A percentile compares a stretch with the other conserved stretches of the same genome.
phyloP scores from a whole-genome alignment of 2,329 filamentous ascomycete genomes.

The Lachnum nothofagi region DNA sequence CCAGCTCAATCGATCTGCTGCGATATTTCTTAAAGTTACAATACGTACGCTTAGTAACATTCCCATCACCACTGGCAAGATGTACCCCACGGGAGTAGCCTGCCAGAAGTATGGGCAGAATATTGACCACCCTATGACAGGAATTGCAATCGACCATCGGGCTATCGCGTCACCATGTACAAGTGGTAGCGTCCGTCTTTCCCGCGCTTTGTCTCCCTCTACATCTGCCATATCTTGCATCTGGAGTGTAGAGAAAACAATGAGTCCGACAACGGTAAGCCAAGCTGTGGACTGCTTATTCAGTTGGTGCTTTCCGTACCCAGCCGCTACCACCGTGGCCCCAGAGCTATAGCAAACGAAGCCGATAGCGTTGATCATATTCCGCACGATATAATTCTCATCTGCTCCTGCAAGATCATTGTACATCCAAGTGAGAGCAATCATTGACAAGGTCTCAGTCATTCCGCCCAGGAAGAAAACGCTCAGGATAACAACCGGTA shows the following conservation, averaged over 20 bases:
- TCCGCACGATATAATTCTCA: not conserved
- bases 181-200: slow-evolving; percentile 27
- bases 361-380: not conserved
- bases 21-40: not conserved
- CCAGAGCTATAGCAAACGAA: not conserved
- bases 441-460: not conserved
- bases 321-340: not conserved
- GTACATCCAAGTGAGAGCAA: slow-evolving; percentile 1
- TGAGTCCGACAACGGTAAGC: slow-evolving; percentile 1
- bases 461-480: too few species aligned
- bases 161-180: slow-evolving; percentile 18
- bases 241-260: slow-evolving; percentile 25
- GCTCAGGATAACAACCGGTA: too few species aligned
- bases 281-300: too few species aligned
- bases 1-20: not conserved
- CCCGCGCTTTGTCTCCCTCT: slow-evolving; percentile 24
- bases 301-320: too few species aligned
- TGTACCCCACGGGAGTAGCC: not conserved
- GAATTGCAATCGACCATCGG: slow-evolving; percentile 23
- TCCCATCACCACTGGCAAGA: slow-evolving; percentile 2
- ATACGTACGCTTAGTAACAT: not conserved
- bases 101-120: slow-evolving; percentile 19
- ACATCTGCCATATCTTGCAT: slow-evolving; percentile 32
- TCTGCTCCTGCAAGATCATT: slow-evolving; percentile 1
- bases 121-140: slow-evolving; percentile 20